phyloP scores from a whole-genome alignment of 768 basidiomycete genomes.

The Pleurotus ostreatus region DNA sequence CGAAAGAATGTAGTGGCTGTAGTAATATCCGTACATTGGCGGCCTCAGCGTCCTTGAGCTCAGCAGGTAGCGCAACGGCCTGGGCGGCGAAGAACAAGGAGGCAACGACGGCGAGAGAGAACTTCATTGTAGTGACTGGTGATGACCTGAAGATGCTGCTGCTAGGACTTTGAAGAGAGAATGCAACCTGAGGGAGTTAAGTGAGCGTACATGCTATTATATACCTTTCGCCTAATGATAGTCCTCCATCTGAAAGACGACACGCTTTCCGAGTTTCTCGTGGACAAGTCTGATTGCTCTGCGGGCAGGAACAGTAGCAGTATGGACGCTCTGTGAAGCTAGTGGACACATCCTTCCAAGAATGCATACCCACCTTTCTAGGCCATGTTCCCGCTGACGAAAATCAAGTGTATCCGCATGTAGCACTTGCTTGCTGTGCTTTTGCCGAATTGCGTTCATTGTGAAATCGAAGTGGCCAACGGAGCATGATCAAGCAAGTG shows the following conservation, averaged over 20 bases:
- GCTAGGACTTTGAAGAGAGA: neutral
- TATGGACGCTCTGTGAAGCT: neutral
- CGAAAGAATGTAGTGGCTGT: neutral
- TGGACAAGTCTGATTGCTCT: neutral
- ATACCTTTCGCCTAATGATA: neutral
- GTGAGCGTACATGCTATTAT: neutral
- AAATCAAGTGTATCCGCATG: neutral
- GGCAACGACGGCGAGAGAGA: slow-evolving; percentile 2
- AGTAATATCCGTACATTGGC: neutral
- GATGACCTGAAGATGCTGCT: neutral
- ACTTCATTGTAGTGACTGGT: neutral
- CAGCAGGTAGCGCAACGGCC: slow-evolving; percentile 4
- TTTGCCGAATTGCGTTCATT: neutral
- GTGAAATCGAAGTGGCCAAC: too few species aligned
- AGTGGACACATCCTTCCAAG: neutral
- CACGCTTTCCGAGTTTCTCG: too few species aligned
- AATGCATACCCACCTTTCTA: neutral
- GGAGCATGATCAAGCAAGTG: neutral
- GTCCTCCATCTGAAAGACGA: neutral
- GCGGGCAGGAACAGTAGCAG: neutral
- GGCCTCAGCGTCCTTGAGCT: neutral
- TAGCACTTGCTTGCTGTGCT: neutral
- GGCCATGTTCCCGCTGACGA: neutral
- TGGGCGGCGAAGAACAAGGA: slow-evolving; percentile 4
- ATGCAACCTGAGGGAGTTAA: neutral